Percentiles rank a stretch among this genome's conserved stretches.
These are phyloP conservation scores for Nannizziopsis barbatae DNA, from an alignment of 2,329 filamentous ascomycete species.

Conservation along the genomic window DNA sequence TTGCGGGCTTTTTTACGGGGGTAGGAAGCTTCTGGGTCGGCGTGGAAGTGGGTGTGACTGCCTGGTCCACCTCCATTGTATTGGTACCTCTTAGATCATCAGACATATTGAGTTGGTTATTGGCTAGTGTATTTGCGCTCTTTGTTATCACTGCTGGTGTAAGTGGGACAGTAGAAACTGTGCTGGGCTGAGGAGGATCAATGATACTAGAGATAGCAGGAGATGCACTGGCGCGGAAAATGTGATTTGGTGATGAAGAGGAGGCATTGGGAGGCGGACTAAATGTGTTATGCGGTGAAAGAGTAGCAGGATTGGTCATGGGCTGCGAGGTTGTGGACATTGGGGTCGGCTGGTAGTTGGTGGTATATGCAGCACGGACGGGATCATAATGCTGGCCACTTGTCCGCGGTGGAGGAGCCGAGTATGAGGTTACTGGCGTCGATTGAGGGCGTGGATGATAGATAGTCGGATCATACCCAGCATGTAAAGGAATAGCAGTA, in stretches of 20 bases:
- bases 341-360: conserved; percentile 30
- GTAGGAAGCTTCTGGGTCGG: conserved; percentile 19
- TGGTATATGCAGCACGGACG: conserved; percentile 59
- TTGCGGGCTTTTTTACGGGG: conserved; percentile 30
- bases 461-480: neutral
- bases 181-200: conserved; percentile 48
- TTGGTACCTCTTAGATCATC: too few species aligned
- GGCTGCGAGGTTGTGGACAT: conserved; percentile 51
- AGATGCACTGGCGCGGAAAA: conserved; percentile 67
- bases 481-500: conserved; percentile 11
- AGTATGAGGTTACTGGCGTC: conserved; percentile 1
- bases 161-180: conserved; percentile 23
- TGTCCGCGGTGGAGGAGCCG: conserved; percentile 42
- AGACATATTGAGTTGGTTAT: conserved; percentile 14
- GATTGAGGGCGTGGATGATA: conserved; percentile 1
- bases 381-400: conserved; percentile 83
- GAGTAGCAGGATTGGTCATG: conserved; percentile 32
- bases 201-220: conserved; percentile 87
- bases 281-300: conserved; percentile 32
- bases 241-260: conserved; percentile 41
- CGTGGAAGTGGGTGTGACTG: conserved; percentile 10
- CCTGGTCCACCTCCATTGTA: conserved; percentile 29
- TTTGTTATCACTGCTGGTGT: conserved; percentile 14
- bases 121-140: neutral
- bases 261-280: conserved; percentile 39